A percentile compares a stretch with the other conserved stretches of the same genome.
Conservation (phyloP, 441 rosid species). For the Populus tomentosa region DNA sequence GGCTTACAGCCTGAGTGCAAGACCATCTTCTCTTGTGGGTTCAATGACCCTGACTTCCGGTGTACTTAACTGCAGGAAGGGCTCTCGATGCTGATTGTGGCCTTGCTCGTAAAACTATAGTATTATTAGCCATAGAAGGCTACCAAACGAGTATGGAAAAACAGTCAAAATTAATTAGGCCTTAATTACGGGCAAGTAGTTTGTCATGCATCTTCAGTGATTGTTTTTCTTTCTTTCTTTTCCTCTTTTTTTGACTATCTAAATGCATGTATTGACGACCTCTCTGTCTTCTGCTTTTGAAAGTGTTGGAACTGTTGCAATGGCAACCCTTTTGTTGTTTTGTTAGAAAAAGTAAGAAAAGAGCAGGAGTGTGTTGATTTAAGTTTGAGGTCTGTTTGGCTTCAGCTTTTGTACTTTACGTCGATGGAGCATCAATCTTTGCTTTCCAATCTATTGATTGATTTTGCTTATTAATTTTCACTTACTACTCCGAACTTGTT, state of each 20-base stretch:
- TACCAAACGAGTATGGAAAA: not conserved
- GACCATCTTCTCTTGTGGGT: slow-evolving; percentile 47
- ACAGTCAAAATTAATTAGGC: not conserved
- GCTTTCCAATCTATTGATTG: not conserved
- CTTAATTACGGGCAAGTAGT: not conserved
- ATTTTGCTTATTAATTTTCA: no score
- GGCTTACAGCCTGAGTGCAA: slow-evolving; percentile 61
- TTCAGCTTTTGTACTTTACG: no score
- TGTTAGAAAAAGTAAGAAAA: slow-evolving; percentile 11
- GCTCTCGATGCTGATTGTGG: slow-evolving; percentile 32
- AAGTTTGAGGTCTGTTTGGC: no score
- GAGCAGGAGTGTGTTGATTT: slow-evolving; percentile 26
- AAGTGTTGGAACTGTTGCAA: not conserved
- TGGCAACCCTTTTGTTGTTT: not conserved
- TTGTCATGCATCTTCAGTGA: not conserved
- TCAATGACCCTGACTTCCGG: slow-evolving; percentile 53
- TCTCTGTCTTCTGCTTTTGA: slow-evolving; percentile 4
- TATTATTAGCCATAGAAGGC: not conserved
- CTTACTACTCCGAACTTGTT: no score
- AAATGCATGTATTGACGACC: slow-evolving; percentile 8
- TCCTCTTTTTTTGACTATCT: not conserved
- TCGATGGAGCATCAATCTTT: no score
- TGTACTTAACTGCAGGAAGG: slow-evolving; percentile 45
- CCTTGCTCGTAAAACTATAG: not conserved
- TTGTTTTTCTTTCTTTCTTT: not conserved